phyloP scores from a whole-genome alignment of 345 rosid genomes.

The Hibiscus tridactylites region DNA sequence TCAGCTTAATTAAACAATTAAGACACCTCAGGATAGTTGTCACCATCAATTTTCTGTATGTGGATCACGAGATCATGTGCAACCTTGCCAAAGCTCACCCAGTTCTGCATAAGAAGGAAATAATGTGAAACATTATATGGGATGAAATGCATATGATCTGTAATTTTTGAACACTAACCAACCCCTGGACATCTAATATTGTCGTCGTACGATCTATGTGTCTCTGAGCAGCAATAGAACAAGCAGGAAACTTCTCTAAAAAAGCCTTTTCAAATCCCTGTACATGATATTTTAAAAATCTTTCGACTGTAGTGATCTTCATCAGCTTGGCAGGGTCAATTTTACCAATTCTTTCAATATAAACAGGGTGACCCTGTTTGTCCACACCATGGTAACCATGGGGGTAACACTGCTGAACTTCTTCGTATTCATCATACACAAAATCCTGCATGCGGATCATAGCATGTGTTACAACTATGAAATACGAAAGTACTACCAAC shows the following conservation, averaged over 20 bases:
- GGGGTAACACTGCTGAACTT: constrained; percentile 76
- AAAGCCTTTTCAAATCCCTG: constrained; percentile 91
- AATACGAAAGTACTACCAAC: neutral
- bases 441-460: constrained; percentile 57
- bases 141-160: neutral
- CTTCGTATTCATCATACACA: constrained; percentile 67
- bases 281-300: constrained; percentile 81
- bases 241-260: constrained; percentile 83
- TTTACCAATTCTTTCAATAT: constrained; percentile 79
- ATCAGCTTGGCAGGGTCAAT: constrained; percentile 69
- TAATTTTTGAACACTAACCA: constrained; percentile 41
- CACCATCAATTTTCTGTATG: constrained; percentile 94
- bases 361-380: constrained; percentile 78
- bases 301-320: constrained; percentile 76
- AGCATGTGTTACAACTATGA: neutral
- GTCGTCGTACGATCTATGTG: constrained; percentile 68
- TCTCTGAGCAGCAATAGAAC: constrained; percentile 77
- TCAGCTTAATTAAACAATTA: constrained; percentile 3
- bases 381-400: constrained; percentile 98
- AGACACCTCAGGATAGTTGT: constrained; percentile 95
- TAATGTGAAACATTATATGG: neutral
- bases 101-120: constrained; percentile 44
- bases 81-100: constrained; percentile 82
- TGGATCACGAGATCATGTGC: constrained; percentile 90
- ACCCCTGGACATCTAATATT: constrained; percentile 79